Base-by-base conservation (phyloP, 192 early-diverging fungal species). In the Gigaspora rosea region DNA sequence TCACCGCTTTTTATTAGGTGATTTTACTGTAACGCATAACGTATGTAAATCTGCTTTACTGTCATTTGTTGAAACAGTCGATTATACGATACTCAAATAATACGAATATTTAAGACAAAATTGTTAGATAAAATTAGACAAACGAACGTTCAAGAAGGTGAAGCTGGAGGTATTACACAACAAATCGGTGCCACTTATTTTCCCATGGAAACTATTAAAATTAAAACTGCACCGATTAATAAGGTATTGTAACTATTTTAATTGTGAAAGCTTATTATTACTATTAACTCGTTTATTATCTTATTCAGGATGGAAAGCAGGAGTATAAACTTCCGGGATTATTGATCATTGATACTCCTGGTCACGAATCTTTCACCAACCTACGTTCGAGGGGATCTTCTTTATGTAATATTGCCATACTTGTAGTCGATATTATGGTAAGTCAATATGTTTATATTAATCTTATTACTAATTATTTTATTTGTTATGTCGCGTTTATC, bases 161-260 rank as follows among this genome's bases (percentile, higher is more conserved):
- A 99, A 90, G 98, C 98, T 48, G 98, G 98, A 79, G 98, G 98
- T 84, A 99, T 99, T 82, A 99, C 98, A 12, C 98, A 99, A 84
- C 98, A 99, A 81, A 99, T 99, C 76, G 98, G 98, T 84, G 98
- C 98, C 16, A 98, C 97, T 35, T 99, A 94, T 86, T 98, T 99
- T 91, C 98, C 97, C n/a, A 88, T 94, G 70, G 92, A 94, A 48
- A 94, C 95, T 36, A 96, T 99, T 78, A 88, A 89, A 82, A 86
- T 90, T 78, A 99, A 99, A 88, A 98, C 97, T 36, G 90, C 90
- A 0, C 86, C 90, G 56, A 83, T 99, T 64, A 90, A 86, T 79
- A 90, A 84, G 86, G 82, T 75, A 64, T 20, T 2, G 56, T 41
- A 72, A 67, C 54, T 5, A 47, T 51, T 13, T 47, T 68, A 2